These are phyloP conservation scores for Fusarium falciforme DNA, from an alignment of 2,329 filamentous ascomycete genomes.

Conservation along the genomic window DNA sequence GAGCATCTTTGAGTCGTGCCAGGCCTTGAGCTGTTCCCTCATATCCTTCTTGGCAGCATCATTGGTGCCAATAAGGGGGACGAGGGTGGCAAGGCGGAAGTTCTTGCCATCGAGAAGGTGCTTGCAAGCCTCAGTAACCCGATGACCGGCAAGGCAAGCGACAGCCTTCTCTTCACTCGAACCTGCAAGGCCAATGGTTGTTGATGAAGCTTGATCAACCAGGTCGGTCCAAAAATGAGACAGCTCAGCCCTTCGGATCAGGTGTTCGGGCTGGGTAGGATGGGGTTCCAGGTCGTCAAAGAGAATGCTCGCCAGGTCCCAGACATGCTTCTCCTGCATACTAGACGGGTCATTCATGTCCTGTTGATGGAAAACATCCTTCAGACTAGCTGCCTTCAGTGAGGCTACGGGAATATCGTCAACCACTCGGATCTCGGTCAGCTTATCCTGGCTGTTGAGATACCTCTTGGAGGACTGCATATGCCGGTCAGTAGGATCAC, in stretches of 20 bases:
- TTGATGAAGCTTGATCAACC: slow-evolving; percentile 69
- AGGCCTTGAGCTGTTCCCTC: slow-evolving; percentile 82
- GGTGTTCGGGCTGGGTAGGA: slow-evolving; percentile 53
- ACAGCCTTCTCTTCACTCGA: slow-evolving; percentile 86
- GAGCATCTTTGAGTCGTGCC: slow-evolving; percentile 84
- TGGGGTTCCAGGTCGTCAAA: slow-evolving; percentile 75
- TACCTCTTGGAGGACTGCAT: slow-evolving; percentile 65
- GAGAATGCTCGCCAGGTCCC: slow-evolving; percentile 87
- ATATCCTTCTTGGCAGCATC: slow-evolving; percentile 78
- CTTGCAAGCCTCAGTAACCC: slow-evolving; percentile 85
- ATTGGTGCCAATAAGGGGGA: slow-evolving; percentile 84
- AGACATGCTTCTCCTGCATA: slow-evolving; percentile 78
- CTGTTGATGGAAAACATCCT: slow-evolving; percentile 55
- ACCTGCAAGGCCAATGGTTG: slow-evolving; percentile 67
- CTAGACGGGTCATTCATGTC: slow-evolving; percentile 57
- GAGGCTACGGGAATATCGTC: slow-evolving; percentile 71
- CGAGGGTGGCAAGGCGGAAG: slow-evolving; percentile 84
- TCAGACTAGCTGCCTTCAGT: slow-evolving; percentile 53
- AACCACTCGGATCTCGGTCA: slow-evolving; percentile 64
- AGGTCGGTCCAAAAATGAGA: slow-evolving; percentile 74
- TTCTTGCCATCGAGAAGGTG: slow-evolving; percentile 80
- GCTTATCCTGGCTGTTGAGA: slow-evolving; percentile 65
- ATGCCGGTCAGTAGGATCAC: slow-evolving; percentile 19
- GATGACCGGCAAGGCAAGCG: slow-evolving; percentile 80
- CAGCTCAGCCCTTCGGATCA: slow-evolving; percentile 71